Percentiles rank a stretch among this genome's conserved stretches.
These are phyloP conservation scores for Colletotrichum tropicale DNA, from an alignment of 2,329 filamentous ascomycete species.

Conservation along the genomic window DNA sequence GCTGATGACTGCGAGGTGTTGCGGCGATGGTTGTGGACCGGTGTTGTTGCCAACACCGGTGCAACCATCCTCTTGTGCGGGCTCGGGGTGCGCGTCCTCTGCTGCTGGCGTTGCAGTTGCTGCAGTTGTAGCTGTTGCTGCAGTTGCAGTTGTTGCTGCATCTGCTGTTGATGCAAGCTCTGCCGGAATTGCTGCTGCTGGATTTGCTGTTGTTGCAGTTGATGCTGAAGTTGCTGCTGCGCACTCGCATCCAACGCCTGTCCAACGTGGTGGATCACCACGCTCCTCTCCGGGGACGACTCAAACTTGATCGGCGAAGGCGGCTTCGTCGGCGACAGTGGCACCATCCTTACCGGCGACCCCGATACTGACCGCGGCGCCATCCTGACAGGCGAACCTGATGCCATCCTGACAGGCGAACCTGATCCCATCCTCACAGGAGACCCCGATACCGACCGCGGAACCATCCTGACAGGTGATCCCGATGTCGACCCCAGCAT, in stretches of 20 bases:
- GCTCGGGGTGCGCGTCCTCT: background rate
- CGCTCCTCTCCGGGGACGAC: background rate
- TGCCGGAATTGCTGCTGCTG: background rate
- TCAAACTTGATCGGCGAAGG: background rate
- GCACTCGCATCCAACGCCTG: background rate
- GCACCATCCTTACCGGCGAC: background rate
- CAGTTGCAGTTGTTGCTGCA: background rate
- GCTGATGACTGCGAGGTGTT: constrained; percentile 8
- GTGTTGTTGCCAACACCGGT: background rate
- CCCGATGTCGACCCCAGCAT: background rate
- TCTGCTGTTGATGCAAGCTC: background rate
- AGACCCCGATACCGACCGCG: background rate
- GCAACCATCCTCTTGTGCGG: background rate
- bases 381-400: background rate
- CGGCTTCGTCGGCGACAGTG: background rate
- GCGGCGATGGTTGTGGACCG: background rate
- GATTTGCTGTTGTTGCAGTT: background rate
- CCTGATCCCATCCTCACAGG: no score
- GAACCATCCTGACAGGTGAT: background rate
- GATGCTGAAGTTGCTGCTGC: background rate
- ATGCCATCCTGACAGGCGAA: background rate
- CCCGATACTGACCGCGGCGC: background rate
- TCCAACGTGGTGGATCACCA: background rate
- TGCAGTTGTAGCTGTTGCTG: background rate
- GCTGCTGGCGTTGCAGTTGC: background rate